These are phyloP conservation scores for Capsicum chinense DNA, from an alignment of 257 asterid species.

Conservation along the genomic window DNA sequence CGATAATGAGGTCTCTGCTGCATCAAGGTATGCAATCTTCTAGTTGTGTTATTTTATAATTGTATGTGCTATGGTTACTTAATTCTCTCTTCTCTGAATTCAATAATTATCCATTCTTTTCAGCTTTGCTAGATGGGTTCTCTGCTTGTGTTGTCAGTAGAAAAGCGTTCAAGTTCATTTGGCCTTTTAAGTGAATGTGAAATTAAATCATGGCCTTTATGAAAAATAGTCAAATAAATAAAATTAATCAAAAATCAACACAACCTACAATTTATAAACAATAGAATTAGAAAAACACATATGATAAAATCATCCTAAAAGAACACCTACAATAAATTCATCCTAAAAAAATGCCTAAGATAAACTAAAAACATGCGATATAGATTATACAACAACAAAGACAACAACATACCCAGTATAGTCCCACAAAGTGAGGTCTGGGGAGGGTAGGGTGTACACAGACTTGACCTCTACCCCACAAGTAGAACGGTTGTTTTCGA, in stretches of 20 bases:
- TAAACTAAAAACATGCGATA: background rate
- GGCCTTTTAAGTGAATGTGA: background rate
- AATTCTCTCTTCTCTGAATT: slow-evolving; percentile 16
- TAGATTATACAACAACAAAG: background rate
- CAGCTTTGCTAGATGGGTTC: slow-evolving; percentile 11
- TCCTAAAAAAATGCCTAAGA: background rate
- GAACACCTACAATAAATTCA: background rate
- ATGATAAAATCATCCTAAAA: background rate
- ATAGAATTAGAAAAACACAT: background rate
- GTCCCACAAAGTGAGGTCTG: no score
- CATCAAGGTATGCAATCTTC: slow-evolving; percentile 71
- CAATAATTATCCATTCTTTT: background rate
- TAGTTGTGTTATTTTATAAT: slow-evolving; percentile 13
- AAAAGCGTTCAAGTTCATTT: background rate
- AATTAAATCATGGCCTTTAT: background rate
- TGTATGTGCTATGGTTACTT: slow-evolving; percentile 7
- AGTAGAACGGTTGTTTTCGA: no score
- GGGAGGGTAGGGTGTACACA: no score
- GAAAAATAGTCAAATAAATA: background rate
- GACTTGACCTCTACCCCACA: no score
- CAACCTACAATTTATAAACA: slow-evolving; percentile 13
- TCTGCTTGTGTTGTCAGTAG: slow-evolving; percentile 4
- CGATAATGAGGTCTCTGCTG: slow-evolving; percentile 78
- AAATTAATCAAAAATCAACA: background rate
- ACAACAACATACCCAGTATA: no score